phyloP scores from a whole-genome alignment of 306 rosid species.

The Vigna hirtella region DNA sequence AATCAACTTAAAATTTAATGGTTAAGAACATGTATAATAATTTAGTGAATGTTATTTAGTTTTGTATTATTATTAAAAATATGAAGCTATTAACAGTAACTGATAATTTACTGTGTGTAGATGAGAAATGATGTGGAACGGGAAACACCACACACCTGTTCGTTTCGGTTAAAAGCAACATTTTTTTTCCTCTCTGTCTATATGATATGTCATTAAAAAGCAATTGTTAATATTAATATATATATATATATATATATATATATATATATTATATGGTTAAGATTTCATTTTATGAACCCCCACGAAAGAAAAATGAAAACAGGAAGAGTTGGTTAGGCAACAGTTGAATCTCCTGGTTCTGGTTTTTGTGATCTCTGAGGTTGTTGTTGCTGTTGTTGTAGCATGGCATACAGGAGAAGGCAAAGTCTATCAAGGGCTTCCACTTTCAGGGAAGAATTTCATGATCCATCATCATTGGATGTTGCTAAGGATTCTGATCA shows the following conservation, averaged over 20 bases:
- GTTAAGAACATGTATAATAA: background rate
- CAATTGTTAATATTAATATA: slow-evolving; percentile 1
- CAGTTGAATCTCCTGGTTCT: slow-evolving; percentile 34
- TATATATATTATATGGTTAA: slow-evolving; percentile 22
- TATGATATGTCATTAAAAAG: slow-evolving; percentile 30
- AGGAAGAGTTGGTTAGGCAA: slow-evolving; percentile 52
- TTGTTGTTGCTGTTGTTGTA: background rate
- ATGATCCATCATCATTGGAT: slow-evolving; percentile 40
- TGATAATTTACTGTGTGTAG: background rate
- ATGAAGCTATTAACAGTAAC: slow-evolving; percentile 10
- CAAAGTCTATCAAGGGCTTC: slow-evolving; percentile 75
- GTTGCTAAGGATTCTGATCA: slow-evolving; percentile 14
- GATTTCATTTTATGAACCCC: slow-evolving; percentile 24
- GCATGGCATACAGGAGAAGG: slow-evolving; percentile 92
- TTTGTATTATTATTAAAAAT: background rate
- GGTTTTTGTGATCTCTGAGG: slow-evolving; percentile 29
- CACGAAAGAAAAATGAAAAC: slow-evolving; percentile 2
- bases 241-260: too few relatives aligned
- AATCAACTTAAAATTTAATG: background rate
- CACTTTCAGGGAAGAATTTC: slow-evolving; percentile 85
- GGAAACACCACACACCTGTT: slow-evolving; percentile 6
- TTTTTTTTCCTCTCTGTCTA: background rate
- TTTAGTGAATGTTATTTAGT: background rate
- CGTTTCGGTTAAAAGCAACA: slow-evolving; percentile 2
- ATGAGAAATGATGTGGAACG: background rate